Evolutionary conservation across 1,284 basidiomycete species (phyloP).

Genomic region (Pterula multifida): DNA sequence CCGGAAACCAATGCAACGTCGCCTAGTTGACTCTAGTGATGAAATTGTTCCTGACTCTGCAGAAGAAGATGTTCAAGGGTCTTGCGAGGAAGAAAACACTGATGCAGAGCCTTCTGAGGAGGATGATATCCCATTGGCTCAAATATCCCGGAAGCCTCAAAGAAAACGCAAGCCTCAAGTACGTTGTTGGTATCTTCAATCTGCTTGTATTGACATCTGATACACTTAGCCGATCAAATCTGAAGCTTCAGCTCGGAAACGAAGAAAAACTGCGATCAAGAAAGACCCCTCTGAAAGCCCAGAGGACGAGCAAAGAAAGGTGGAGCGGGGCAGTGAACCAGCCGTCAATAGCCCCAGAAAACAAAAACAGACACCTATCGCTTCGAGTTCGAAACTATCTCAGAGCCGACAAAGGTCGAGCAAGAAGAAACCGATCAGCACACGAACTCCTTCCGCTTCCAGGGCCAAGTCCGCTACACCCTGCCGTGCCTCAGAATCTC

Average conservation of each 20-base stretch:
- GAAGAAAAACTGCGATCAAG: slow-evolving; percentile 14
- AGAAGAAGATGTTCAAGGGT: background rate
- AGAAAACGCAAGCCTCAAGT: background rate
- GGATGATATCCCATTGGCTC: background rate
- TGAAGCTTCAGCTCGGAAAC: background rate
- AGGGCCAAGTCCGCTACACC: slow-evolving; percentile 12
- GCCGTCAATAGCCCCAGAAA: background rate
- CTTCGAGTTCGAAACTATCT: background rate
- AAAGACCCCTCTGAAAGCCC: slow-evolving; percentile 32
- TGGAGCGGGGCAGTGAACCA: background rate
- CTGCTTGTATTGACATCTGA: too few relatives aligned
- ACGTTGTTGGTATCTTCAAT: too few relatives aligned
- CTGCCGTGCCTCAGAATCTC: slow-evolving; percentile 15
- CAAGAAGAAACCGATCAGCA: background rate
- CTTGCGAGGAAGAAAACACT: background rate
- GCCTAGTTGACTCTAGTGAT: background rate
- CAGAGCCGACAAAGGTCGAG: background rate
- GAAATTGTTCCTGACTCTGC: background rate
- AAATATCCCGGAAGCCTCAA: background rate
- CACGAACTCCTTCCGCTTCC: background rate
- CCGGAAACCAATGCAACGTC: background rate
- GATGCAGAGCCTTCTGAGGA: background rate
- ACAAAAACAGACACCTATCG: background rate
- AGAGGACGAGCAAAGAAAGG: slow-evolving; percentile 9
- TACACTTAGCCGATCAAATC: background rate